Percentiles rank a stretch among this genome's conserved stretches.
phyloP scores from a whole-genome alignment of 768 basidiomycete species.

The Boletus insuetus region DNA sequence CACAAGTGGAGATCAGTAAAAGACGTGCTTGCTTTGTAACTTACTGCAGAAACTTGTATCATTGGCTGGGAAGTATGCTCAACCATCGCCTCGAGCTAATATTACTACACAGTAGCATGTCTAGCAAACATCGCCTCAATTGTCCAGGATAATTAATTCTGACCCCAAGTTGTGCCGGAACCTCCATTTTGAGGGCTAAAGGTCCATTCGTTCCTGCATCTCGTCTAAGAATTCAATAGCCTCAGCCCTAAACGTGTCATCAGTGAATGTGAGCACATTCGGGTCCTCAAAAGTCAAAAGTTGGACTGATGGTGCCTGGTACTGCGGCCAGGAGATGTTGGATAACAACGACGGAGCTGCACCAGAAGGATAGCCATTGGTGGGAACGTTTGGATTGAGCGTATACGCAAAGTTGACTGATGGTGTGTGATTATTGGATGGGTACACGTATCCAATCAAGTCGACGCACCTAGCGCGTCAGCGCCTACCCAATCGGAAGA shows the following conservation, averaged over 20 bases:
- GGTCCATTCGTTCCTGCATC: not conserved
- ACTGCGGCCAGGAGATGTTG: slow-evolving; percentile 2
- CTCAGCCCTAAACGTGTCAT: slow-evolving; percentile 4
- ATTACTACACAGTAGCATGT: too few relatives aligned
- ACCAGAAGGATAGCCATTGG: slow-evolving; percentile 8
- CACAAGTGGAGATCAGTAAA: slow-evolving; percentile 22
- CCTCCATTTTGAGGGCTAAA: not conserved
- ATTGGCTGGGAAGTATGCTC: too few relatives aligned
- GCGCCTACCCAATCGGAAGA: slow-evolving; percentile 13
- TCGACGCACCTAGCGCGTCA: slow-evolving; percentile 9
- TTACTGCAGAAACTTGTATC: not conserved
- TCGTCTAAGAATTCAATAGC: slow-evolving; percentile 10
- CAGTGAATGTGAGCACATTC: slow-evolving; percentile 5
- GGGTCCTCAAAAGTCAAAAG: slow-evolving; percentile 10
- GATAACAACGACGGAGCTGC: slow-evolving; percentile 9
- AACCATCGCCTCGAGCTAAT: too few relatives aligned
- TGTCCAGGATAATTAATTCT: too few relatives aligned
- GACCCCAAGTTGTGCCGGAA: too few relatives aligned
- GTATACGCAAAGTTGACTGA: slow-evolving; percentile 19
- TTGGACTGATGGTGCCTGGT: not conserved
- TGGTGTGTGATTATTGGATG: not conserved
- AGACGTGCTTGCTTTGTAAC: slow-evolving; percentile 27
- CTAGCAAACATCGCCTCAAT: not conserved
- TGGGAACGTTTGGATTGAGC: slow-evolving; percentile 6
- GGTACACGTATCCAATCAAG: not conserved